phyloP scores from a whole-genome alignment of 306 rosid genomes.

The Cucurbita moschata region DNA sequence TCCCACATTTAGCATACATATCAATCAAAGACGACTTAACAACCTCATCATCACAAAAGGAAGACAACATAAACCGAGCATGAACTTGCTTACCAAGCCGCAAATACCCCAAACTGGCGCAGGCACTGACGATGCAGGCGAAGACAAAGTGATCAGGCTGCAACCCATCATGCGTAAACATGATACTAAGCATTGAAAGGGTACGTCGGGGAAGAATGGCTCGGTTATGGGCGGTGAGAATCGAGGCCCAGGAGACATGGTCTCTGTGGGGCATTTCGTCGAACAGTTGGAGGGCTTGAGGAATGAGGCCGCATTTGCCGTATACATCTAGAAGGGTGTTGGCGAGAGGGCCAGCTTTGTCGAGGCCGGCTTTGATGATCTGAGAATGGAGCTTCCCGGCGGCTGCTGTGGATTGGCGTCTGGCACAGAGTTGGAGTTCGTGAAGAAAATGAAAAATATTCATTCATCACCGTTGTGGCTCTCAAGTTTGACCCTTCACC shows the following conservation, averaged over 20 bases:
- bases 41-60: slow-evolving; percentile 41
- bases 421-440: slow-evolving; percentile 42
- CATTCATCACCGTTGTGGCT: slow-evolving; percentile 23
- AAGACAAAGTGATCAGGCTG: slow-evolving; percentile 72
- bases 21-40: slow-evolving; percentile 73
- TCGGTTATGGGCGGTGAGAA: slow-evolving; percentile 65
- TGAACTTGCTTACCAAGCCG: slow-evolving; percentile 57
- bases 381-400: slow-evolving; percentile 43
- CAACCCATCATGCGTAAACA: slow-evolving; percentile 23
- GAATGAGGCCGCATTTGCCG: slow-evolving; percentile 44
- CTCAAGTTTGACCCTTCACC: not conserved
- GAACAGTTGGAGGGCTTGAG: slow-evolving; percentile 47
- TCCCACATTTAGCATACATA: slow-evolving; percentile 59
- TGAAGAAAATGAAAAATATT: slow-evolving; percentile 24
- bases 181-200: slow-evolving; percentile 25
- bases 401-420: slow-evolving; percentile 15
- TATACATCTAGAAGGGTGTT: slow-evolving; percentile 47
- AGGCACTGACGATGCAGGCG: slow-evolving; percentile 53
- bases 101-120: slow-evolving; percentile 30
- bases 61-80: slow-evolving; percentile 43
- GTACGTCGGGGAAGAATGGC: slow-evolving; percentile 32
- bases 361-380: slow-evolving; percentile 41
- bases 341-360: slow-evolving; percentile 27
- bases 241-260: slow-evolving; percentile 60
- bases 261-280: slow-evolving; percentile 49